Evolutionary conservation across 352 stramenopile species (phyloP).

Genomic region (Globisporangium solare): DNA sequence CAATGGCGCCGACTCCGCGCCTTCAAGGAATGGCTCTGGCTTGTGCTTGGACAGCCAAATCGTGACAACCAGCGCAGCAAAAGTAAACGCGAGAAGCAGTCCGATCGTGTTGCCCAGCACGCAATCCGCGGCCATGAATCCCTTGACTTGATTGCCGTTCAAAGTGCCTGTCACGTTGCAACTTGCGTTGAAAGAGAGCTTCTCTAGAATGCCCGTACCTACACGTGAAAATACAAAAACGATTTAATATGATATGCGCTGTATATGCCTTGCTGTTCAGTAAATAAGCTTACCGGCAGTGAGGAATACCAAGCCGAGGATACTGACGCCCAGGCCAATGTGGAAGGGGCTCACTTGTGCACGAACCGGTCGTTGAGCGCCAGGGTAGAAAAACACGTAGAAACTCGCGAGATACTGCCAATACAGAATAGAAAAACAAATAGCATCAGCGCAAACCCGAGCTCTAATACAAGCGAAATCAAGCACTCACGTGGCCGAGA

Average conservation of each 20-base stretch:
- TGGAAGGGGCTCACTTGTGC: constrained; percentile 51
- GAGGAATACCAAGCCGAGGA: constrained; percentile 55
- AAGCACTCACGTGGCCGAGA: constrained; percentile 27
- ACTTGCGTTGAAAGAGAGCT: constrained; percentile 80
- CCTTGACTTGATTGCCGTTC: constrained; percentile 56
- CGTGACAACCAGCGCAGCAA: constrained; percentile 35
- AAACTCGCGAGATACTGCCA: constrained; percentile 62
- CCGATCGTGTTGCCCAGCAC: constrained; percentile 72
- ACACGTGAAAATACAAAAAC: constrained; percentile 3
- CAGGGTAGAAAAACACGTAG: constrained; percentile 69
- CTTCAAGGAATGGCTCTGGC: constrained; percentile 5
- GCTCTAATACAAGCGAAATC: background rate
- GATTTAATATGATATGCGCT: background rate
- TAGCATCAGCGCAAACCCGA: no score
- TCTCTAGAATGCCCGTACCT: constrained; percentile 70
- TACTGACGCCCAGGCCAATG: constrained; percentile 54
- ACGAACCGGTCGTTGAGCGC: constrained; percentile 40
- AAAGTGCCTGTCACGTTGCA: constrained; percentile 76
- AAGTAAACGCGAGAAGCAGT: constrained; percentile 45
- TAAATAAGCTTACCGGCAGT: constrained; percentile 32
- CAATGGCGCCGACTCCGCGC: constrained; percentile 42
- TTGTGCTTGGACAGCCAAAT: constrained; percentile 53
- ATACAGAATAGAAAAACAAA: background rate
- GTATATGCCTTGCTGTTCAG: background rate
- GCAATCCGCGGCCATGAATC: constrained; percentile 70